Conservation (phyloP, 2,329 filamentous ascomycete species). For the Colletotrichum gigasporum region DNA sequence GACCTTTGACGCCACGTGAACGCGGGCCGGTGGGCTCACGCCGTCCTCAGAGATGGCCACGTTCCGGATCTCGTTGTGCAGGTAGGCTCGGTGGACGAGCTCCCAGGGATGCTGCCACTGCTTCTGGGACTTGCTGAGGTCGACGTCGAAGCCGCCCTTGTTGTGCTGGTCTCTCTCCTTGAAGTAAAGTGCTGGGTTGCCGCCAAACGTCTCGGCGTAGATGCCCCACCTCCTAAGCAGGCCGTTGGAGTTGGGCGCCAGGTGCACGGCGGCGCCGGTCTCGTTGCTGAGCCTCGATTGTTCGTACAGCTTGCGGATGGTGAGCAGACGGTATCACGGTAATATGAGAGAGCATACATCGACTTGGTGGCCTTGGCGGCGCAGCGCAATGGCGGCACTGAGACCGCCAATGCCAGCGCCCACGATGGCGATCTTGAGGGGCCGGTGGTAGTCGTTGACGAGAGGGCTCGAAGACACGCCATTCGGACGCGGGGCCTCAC, state of each 20-base stretch:
- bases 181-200: slow-evolving; percentile 34
- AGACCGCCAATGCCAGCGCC: slow-evolving; percentile 62
- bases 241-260: slow-evolving; percentile 69
- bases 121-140: slow-evolving; percentile 45
- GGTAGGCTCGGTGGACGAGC: slow-evolving; percentile 59
- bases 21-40: slow-evolving; percentile 44
- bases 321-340: too few species aligned
- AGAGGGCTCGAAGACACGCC: slow-evolving; percentile 19
- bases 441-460: slow-evolving; percentile 25
- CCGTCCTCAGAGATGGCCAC: slow-evolving; percentile 49
- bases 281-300: slow-evolving; percentile 65
- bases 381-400: slow-evolving; percentile 60
- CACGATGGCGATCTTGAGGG: slow-evolving; percentile 37
- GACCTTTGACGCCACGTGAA: slow-evolving; percentile 53
- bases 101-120: slow-evolving; percentile 58
- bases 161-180: slow-evolving; percentile 49
- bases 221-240: slow-evolving; percentile 56
- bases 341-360: slow-evolving; percentile 36
- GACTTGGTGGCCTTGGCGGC: slow-evolving; percentile 61
- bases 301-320: slow-evolving; percentile 67
- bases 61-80: slow-evolving; percentile 60
- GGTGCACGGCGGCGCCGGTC: slow-evolving; percentile 68
- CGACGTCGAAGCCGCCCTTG: slow-evolving; percentile 44
- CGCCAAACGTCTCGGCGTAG: slow-evolving; percentile 48
- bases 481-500: slow-evolving; percentile 6